phyloP scores from a whole-genome alignment of 768 basidiomycete species.

The Kwoniella shandongensis region DNA sequence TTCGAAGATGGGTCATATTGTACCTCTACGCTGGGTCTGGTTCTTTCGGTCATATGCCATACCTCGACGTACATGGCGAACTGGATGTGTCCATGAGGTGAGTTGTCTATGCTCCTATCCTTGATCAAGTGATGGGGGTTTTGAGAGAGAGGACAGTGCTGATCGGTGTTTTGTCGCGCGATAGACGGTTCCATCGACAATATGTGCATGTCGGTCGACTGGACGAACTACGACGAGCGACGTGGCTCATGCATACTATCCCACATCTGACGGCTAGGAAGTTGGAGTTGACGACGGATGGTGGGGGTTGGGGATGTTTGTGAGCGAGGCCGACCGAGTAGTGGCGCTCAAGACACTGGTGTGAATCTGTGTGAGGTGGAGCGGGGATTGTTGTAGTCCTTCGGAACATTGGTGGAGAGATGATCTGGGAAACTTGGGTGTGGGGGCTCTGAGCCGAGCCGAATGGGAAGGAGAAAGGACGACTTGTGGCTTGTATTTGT shows the following conservation, averaged over 20 bases:
- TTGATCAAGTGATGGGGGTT: too few relatives aligned
- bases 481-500: too few relatives aligned
- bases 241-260: conserved; percentile 86
- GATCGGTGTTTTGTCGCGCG: background rate
- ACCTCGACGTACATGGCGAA: conserved; percentile 91
- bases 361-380: background rate
- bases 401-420: too few relatives aligned
- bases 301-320: conserved; percentile 90
- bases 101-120: conserved; percentile 5
- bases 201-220: conserved; percentile 78
- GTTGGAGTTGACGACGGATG: conserved; percentile 80
- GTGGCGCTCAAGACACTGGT: too few relatives aligned
- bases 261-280: conserved; percentile 87
- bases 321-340: conserved; percentile 47
- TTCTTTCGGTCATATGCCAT: conserved; percentile 83
- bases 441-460: too few relatives aligned
- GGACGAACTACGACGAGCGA: conserved; percentile 80
- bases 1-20: conserved; percentile 85
- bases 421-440: too few relatives aligned
- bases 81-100: conserved; percentile 89
- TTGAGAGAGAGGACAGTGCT: conserved; percentile 1
- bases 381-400: too few relatives aligned
- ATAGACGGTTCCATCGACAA: conserved; percentile 84
- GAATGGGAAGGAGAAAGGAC: too few relatives aligned
- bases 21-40: conserved; percentile 87